phyloP scores from a whole-genome alignment of 768 basidiomycete species.

The Hysterangium stoloniferum region DNA sequence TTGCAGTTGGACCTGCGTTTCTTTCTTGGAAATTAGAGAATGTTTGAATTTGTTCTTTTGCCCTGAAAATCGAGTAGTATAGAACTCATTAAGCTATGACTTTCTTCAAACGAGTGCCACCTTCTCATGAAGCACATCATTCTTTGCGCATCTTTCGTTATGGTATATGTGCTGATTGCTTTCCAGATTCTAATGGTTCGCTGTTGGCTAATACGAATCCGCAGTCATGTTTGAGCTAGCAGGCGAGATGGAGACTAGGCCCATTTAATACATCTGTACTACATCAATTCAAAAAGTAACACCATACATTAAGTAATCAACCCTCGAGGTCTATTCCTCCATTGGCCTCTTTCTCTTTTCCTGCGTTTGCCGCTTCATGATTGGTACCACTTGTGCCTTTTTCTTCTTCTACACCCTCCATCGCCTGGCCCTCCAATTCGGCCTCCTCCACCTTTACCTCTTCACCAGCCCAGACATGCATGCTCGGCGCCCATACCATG shows the following conservation, averaged over 20 bases:
- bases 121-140: neutral
- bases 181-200: constrained; percentile 51
- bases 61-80: too few relatives aligned
- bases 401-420: constrained; percentile 60
- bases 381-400: constrained; percentile 6
- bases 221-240: constrained; percentile 72
- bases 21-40: neutral
- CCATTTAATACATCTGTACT: neutral
- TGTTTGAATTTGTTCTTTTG: neutral
- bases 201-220: neutral
- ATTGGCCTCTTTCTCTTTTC: neutral
- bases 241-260: constrained; percentile 23
- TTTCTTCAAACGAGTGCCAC: neutral
- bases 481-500: constrained; percentile 96
- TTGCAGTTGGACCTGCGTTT: neutral
- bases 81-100: neutral
- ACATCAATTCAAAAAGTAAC: neutral
- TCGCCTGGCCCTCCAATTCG: constrained; percentile 74
- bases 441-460: constrained; percentile 77
- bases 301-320: too few relatives aligned
- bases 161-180: constrained; percentile 40
- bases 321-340: constrained; percentile 1
- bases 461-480: constrained; percentile 90
- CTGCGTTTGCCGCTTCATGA: constrained; percentile 9
- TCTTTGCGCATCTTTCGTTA: neutral